Conservation (phyloP, 768 basidiomycete species). For the Leucosporidium scottii region DNA sequence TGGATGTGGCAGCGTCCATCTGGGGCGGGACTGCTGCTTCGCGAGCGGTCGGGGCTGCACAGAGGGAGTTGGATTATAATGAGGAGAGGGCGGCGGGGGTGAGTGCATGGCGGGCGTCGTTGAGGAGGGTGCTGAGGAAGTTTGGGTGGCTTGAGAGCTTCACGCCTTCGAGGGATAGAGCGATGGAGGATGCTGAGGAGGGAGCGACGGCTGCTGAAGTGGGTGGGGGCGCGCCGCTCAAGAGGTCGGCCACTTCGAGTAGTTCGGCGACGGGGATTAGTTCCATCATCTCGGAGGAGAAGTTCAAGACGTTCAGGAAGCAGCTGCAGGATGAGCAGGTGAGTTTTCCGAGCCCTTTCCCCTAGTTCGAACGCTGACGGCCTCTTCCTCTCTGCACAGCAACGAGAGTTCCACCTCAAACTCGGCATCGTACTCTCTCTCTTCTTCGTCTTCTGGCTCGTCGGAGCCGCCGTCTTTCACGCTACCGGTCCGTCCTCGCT, state of each 20-base stretch:
- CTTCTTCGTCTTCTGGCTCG: slow-evolving; percentile 74
- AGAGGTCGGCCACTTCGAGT: too few relatives aligned
- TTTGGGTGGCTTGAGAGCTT: background rate
- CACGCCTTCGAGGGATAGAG: background rate
- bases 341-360: slow-evolving; percentile 30
- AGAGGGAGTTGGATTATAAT: slow-evolving; percentile 29
- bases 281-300: slow-evolving; percentile 25
- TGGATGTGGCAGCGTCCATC: too few relatives aligned
- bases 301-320: slow-evolving; percentile 36
- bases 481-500: slow-evolving; percentile 10
- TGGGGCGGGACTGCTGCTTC: too few relatives aligned
- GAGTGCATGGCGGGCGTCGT: background rate
- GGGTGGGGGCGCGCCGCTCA: background rate
- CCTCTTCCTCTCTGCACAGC: too few relatives aligned
- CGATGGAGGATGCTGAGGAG: background rate
- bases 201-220: background rate
- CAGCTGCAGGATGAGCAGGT: slow-evolving; percentile 42
- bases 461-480: slow-evolving; percentile 34
- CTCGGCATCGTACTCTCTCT: slow-evolving; percentile 51
- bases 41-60: background rate
- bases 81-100: slow-evolving; percentile 4
- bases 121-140: background rate
- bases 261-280: background rate
- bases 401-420: slow-evolving; percentile 53
- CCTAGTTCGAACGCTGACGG: too few relatives aligned